Base-by-base conservation (phyloP, 2,329 filamentous ascomycete species). In the Hypoxylon sp. region DNA sequence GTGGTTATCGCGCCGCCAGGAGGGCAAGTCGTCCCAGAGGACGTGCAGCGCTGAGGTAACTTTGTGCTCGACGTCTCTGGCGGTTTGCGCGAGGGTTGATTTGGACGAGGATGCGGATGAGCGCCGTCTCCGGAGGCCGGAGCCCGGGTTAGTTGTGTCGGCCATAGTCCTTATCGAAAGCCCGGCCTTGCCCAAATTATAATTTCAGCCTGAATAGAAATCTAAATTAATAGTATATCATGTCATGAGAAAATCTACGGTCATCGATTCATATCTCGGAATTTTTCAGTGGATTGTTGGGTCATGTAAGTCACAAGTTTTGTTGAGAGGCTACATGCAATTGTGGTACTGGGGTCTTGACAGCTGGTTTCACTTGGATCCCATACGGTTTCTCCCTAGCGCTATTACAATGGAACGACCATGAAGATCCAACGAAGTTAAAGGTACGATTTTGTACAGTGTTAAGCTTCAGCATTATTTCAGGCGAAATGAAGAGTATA, bases 1-100 rank as follows among this genome's bases (percentile, higher is more conserved):
- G 72, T 80, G 80, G 75, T 90, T 90, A 80, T 90, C 87, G 71
- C 86, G 86, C 48, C 86, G 86, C 87, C 87, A 90, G 59, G 79
- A 69, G 11, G 86, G 85, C 9, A 90, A 84, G 60, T 89, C 86
- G 71, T 89, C 84, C 87, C 87, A 89, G 63, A 83, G 78, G n/a
- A 87, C 71, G 35, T 87, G 81, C 3, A 86, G 77, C 0, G 81
- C 78, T 2, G 76, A 68, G 24, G 82, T 80, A 39, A 84, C 73
- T 57, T 79, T 82, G 5, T 76, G 69, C 67, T 86, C 85, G 60
- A 81, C 73, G 8, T 77, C 50, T 47, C 76, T 76, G 46, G 76
- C 77, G 1, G 74, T 63, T 19, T 75, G 52, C 5, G 73, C 63
- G 44, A 78, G 37, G 29, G 66, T 52, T 5, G 73, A 72, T 24